Conservation (phyloP, 2,329 filamentous ascomycete species). For the Microcera coccophila region DNA sequence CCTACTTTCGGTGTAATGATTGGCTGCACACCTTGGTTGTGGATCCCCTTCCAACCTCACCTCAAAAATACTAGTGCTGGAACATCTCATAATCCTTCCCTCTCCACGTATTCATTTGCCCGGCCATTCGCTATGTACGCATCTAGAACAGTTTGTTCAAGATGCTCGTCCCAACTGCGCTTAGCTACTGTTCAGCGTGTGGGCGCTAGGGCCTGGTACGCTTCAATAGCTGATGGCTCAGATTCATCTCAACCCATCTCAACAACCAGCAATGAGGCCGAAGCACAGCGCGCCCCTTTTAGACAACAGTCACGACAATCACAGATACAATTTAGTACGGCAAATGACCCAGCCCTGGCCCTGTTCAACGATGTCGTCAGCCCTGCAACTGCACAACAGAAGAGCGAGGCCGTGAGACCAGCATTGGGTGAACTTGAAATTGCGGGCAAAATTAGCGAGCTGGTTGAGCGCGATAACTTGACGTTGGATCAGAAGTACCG, state of each 20-base stretch:
- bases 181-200: conserved; percentile 14
- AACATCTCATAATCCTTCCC: conserved; percentile 10
- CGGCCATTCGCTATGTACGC: conserved; percentile 30
- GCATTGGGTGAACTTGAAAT: conserved; percentile 29
- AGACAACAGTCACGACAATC: neutral
- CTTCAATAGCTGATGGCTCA: conserved; percentile 19
- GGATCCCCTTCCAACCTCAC: conserved; percentile 4
- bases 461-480: conserved; percentile 14
- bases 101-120: neutral
- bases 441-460: conserved; percentile 27
- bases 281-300: neutral
- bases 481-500: conserved; percentile 18
- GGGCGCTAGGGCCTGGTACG: conserved; percentile 21
- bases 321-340: neutral
- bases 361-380: conserved; percentile 37
- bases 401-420: conserved; percentile 1
- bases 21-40: conserved; percentile 16
- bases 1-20: too few species aligned
- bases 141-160: conserved; percentile 34
- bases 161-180: conserved; percentile 31
- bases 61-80: conserved; percentile 21
- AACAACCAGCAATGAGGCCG: conserved; percentile 4
- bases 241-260: conserved; percentile 5
- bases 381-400: conserved; percentile 4
- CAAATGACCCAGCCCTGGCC: conserved; percentile 27